phyloP scores from a whole-genome alignment of 129 eudicot species.

The Scalesia atractyloides region DNA sequence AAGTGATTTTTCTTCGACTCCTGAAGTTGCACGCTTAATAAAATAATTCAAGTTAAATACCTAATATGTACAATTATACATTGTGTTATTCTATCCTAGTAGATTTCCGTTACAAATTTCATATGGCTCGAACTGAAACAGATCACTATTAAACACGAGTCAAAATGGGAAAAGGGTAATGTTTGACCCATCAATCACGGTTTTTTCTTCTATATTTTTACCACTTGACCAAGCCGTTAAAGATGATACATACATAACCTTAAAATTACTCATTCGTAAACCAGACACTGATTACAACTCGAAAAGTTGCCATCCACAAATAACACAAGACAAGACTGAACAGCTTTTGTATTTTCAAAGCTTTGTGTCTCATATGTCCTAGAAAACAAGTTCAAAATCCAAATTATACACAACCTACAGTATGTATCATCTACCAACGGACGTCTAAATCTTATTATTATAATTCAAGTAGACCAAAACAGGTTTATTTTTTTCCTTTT shows the following conservation, averaged over 20 bases:
- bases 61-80: too few species aligned
- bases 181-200: too few species aligned
- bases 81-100: too few species aligned
- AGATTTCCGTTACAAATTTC: too few species aligned
- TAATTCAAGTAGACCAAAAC: slow-evolving; percentile 9
- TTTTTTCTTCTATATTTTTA: background rate
- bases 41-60: too few species aligned
- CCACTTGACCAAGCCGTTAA: background rate
- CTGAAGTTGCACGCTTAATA: too few species aligned
- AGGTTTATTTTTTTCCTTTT: slow-evolving; percentile 13
- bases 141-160: too few species aligned
- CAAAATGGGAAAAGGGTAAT: too few species aligned
- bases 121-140: too few species aligned
- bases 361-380: slow-evolving; percentile 2
- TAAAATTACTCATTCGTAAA: background rate
- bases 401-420: slow-evolving; percentile 30
- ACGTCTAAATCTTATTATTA: slow-evolving; percentile 28
- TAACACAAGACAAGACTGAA: background rate
- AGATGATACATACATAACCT: background rate
- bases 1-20: too few species aligned
- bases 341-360: slow-evolving; percentile 20
- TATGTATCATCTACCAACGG: slow-evolving; percentile 27
- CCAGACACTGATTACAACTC: background rate
- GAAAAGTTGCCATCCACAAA: background rate
- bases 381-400: slow-evolving; percentile 17